These are phyloP conservation scores for Mortierella claussenii DNA, from an alignment of 192 early-diverging fungal genomes.

Conservation along the genomic window DNA sequence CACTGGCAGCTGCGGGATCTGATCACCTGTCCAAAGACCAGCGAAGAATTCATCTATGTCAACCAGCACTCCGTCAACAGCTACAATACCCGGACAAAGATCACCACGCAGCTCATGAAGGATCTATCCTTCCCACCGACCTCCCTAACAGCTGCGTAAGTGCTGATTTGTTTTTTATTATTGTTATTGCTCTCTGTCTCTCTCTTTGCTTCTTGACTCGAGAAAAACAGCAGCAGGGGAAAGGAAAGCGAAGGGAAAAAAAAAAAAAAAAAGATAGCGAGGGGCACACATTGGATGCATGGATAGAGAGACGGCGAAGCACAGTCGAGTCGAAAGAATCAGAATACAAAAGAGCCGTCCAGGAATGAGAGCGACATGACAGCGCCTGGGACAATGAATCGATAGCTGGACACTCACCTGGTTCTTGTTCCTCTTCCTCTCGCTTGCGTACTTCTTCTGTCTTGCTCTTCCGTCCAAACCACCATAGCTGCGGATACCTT, in stretches of 20 bases:
- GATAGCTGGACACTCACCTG: slow-evolving; percentile 63
- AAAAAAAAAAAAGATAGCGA: too few species aligned
- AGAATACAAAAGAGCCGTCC: too few species aligned
- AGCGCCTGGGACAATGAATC: background rate
- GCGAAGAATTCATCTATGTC: slow-evolving; percentile 84
- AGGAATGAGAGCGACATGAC: background rate
- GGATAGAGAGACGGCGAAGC: too few species aligned
- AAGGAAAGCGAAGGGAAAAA: too few species aligned
- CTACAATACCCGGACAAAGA: slow-evolving; percentile 69
- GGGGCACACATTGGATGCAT: too few species aligned
- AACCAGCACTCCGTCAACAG: slow-evolving; percentile 73
- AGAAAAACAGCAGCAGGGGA: background rate
- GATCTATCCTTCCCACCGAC: slow-evolving; percentile 75
- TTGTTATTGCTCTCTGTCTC: background rate
- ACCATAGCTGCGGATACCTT: slow-evolving; percentile 83
- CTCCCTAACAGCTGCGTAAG: slow-evolving; percentile 54
- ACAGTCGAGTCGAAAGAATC: too few species aligned
- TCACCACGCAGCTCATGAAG: slow-evolving; percentile 63
- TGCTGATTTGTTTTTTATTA: background rate
- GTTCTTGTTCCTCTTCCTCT: background rate
- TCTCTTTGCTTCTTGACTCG: slow-evolving; percentile 19
- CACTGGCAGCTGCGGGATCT: slow-evolving; percentile 98
- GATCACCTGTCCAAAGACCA: slow-evolving; percentile 77
- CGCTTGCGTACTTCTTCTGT: background rate
- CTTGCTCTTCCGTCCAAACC: background rate